A percentile compares a stretch with the other conserved stretches of the same genome.
Conservation (phyloP, 2,329 filamentous ascomycete genomes). For the Emmonsiellopsis sp. region DNA sequence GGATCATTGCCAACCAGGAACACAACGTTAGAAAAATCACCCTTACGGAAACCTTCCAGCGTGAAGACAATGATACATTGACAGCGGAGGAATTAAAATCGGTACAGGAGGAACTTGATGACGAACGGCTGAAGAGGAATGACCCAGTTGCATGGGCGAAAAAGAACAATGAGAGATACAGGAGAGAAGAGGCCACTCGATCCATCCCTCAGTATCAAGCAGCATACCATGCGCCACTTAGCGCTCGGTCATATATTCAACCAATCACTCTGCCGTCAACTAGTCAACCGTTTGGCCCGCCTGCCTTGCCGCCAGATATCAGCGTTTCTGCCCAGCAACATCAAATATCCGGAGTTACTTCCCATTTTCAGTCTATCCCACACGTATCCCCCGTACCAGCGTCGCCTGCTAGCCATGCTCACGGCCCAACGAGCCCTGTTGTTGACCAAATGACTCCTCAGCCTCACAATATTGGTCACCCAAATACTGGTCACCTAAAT, state of each 20-base stretch:
- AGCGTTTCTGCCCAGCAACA: conserved; percentile 6
- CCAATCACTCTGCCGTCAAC: conserved; percentile 2
- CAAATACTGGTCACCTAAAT: no score
- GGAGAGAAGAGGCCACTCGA: conserved; percentile 9
- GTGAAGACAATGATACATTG: conserved; percentile 56
- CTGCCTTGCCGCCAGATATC: conserved; percentile 17
- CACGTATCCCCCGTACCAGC: not conserved
- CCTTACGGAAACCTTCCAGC: conserved; percentile 63
- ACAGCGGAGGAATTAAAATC: conserved; percentile 53
- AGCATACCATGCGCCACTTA: not conserved
- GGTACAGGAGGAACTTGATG: conserved; percentile 38
- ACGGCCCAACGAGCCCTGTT: not conserved
- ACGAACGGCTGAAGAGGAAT: conserved; percentile 31
- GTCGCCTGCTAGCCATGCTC: no score
- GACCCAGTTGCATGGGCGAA: conserved; percentile 26
- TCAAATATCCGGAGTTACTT: not conserved
- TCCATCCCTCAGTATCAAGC: not conserved
- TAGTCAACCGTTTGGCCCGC: conserved; percentile 14
- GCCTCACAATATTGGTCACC: not conserved
- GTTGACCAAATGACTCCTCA: not conserved
- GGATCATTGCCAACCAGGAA: conserved; percentile 22
- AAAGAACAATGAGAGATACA: conserved; percentile 9
- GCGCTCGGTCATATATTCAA: not conserved
- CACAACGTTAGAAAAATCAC: conserved; percentile 41
- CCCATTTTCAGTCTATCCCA: not conserved